phyloP scores from a whole-genome alignment of 1,139 yeast species.

The Magnusiomyces magnusii region DNA sequence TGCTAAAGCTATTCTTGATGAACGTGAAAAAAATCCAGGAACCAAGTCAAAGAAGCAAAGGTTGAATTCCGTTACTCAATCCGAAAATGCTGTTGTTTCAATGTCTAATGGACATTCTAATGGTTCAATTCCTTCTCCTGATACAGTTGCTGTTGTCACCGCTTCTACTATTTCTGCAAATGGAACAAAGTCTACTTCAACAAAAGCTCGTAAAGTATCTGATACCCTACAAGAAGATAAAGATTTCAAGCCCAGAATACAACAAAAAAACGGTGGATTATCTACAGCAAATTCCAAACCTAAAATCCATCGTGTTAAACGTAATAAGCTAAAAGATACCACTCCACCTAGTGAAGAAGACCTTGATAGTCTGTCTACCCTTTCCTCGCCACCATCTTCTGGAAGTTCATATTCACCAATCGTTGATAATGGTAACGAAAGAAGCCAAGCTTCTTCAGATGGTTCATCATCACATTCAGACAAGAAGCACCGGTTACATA shows the following conservation, averaged over 20 bases:
- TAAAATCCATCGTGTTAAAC: not conserved
- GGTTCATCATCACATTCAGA: too few relatives aligned
- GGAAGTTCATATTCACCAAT: slow-evolving; percentile 1
- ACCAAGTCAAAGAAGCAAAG: not conserved
- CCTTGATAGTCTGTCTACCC: not conserved
- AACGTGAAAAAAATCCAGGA: slow-evolving; percentile 22
- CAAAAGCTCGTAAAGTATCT: not conserved
- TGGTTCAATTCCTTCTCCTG: not conserved
- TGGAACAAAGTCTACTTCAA: not conserved
- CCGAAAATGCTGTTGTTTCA: not conserved
- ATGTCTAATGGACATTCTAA: not conserved
- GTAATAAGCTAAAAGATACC: not conserved
- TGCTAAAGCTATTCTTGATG: slow-evolving; percentile 49
- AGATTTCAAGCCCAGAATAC: not conserved
- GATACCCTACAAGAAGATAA: not conserved
- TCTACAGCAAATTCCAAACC: not conserved
- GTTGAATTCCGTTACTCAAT: not conserved
- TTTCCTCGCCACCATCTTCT: not conserved
- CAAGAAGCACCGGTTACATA: not conserved
- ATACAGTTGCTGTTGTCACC: not conserved
- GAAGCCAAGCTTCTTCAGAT: not conserved
- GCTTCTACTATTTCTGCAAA: not conserved
- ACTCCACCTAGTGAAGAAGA: not conserved
- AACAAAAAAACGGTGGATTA: not conserved
- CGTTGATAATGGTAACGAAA: not conserved